Evolutionary conservation across 208 protist genomes (phyloP).

Genomic region (Entamoeba dispar): DNA sequence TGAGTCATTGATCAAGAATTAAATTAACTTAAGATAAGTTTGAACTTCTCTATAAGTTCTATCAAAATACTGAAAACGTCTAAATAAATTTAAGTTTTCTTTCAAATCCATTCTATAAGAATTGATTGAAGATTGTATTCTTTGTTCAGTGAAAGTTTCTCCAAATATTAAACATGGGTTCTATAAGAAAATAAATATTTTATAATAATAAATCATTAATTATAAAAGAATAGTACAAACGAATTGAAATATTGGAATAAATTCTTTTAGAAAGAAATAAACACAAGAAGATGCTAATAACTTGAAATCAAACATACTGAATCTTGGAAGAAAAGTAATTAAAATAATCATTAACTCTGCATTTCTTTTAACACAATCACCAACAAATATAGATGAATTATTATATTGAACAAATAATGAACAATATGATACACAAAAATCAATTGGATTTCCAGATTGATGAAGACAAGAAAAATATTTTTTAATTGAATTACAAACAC

Average conservation of each 20-base stretch:
- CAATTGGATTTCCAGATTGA: neutral
- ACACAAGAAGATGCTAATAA: neutral
- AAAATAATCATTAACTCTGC: neutral
- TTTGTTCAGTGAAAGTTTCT: neutral
- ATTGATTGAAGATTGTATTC: neutral
- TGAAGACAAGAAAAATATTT: neutral
- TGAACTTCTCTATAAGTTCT: neutral
- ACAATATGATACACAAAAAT: neutral
- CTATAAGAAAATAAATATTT: neutral
- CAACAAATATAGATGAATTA: neutral
- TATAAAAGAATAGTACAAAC: neutral
- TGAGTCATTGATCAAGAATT: neutral
- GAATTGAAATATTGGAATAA: neutral
- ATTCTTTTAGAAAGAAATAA: neutral
- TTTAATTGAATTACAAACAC: neutral
- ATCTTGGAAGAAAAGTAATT: neutral
- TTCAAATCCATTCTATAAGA: neutral
- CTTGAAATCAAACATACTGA: neutral
- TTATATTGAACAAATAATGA: neutral
- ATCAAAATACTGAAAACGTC: neutral
- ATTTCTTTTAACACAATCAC: neutral
- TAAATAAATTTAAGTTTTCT: neutral
- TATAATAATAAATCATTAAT: neutral
- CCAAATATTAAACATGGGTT: neutral
- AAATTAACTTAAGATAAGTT: neutral